Evolutionary conservation across 192 early-diverging fungal species (phyloP), one percentile per base, ranked within the genome.

Genomic region (Entrophospora sp.): DNA sequence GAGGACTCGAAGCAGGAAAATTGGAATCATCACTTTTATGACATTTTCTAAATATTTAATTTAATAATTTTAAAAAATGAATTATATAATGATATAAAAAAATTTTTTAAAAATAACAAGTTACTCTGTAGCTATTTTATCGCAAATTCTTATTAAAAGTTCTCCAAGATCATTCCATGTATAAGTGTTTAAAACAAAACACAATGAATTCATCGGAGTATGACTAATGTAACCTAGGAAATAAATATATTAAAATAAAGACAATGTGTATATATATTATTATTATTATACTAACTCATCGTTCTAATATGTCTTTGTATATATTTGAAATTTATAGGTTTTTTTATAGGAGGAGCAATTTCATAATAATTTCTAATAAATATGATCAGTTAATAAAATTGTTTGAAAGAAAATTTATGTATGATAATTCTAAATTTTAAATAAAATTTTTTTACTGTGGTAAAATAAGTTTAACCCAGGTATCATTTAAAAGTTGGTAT

Each of bases 141-240:
- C 46, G 30, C 30, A 55, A 30, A 22, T 38, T 12, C 31, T 22
- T 49, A 66, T n/a, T 30, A 66, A 52, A 2, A 24, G 5, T 35
- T 66, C 64, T 16, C 45, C 64, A 24, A 66, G 13, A 1, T 25
- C 48, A 10, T 40, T 53, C 64, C 64, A 66, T 0, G 64, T 43
- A 32, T 22, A 49, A 13, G 16, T 4, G 3, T 38, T 22, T 14
- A 66, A 31, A 27, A 37, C 7, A 36, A 31, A 24, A 30, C 14
- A 14, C 10, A 22, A 12, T 51, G 20, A 36, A n/a, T 18, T 18
- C 7, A 60, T 25, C n/a, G 62, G 9, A 22, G 3, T 20, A 22
- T 45, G 20, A 64, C 20, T 40, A 51, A 34, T 34, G 3, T 13
- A 14, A 5, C 22, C 62, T 64, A 52, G 3, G 18, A 32, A 5